Conservation (phyloP, 2,329 filamentous ascomycete genomes). For the Botrytis fabae region DNA sequence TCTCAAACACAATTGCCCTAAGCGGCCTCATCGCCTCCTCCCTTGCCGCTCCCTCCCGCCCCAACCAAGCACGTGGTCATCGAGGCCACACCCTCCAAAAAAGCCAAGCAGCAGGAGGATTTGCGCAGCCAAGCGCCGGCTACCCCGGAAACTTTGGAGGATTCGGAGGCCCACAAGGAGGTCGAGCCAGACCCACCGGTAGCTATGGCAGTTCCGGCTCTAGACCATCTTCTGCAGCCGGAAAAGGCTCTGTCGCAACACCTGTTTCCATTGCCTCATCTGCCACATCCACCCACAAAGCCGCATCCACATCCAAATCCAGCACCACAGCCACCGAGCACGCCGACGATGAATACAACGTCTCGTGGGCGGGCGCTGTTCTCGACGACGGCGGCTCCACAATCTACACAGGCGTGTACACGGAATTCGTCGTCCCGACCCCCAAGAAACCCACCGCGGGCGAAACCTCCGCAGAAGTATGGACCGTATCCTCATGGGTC, state of each 20-base stretch:
- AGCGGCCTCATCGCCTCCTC: slow-evolving; percentile 1
- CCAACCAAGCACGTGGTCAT: background rate
- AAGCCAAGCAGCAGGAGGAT: background rate
- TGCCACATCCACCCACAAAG: background rate
- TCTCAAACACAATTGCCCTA: background rate
- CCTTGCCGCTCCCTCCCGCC: background rate
- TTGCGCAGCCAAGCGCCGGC: background rate
- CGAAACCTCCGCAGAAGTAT: background rate
- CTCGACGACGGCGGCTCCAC: slow-evolving; percentile 34
- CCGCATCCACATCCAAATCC: background rate
- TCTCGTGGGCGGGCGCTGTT: slow-evolving; percentile 46
- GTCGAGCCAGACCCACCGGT: background rate
- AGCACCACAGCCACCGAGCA: background rate
- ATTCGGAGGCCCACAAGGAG: background rate
- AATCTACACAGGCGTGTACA: slow-evolving; percentile 43
- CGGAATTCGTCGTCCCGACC: slow-evolving; percentile 42
- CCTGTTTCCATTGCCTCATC: background rate
- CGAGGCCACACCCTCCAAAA: background rate
- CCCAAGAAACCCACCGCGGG: slow-evolving; percentile 24
- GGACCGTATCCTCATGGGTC: slow-evolving; percentile 7
- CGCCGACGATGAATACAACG: slow-evolving; percentile 32
- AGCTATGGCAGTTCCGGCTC: background rate
- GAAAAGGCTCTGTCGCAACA: background rate
- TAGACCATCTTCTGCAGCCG: too few relatives aligned
- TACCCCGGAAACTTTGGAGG: background rate